Base-by-base conservation (phyloP, 2,329 filamentous ascomycete species). In the Tolypocladium album region DNA sequence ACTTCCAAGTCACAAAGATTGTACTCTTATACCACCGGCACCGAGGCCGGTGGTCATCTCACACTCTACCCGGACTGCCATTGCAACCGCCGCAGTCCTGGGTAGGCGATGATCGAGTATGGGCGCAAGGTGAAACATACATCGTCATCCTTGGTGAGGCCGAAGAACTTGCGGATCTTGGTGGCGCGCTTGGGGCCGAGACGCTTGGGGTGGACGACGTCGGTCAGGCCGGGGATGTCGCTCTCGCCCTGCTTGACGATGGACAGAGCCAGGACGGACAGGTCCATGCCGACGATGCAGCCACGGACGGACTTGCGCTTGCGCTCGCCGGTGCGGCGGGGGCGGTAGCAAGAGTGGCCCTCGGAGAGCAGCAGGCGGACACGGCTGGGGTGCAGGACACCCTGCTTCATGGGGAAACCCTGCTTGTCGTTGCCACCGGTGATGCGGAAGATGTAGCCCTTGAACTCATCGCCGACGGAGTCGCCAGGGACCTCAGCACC, bases 321-420 rank as follows among this genome's bases (percentile, higher is more conserved):
- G 84, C 94, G 91, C 89, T 99, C 94, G 79, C 94, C 94, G 70
- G 88, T 90, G 78, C 94, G 92, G 82, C 94, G 93, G 77, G 93
- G 87, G 77, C 94, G 93, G 88, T 97, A 99, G 90, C 94, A 99
- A 72, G 91, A 94, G 90, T 97, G 94, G 79, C 94, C 94, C 61
- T 96, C 92, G 77, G 88, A 77, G 76, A 99, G 91, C 74, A 99
- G 89, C 70, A 99, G 92, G 71, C 90, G 89, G 82, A 97, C 94
- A 94, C 94, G 94, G 79, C 90, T 94, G 74, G 94, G 92, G 80
- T 96, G 90, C 86, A 99, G 93, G 79, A 96, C 90, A 86, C 94
- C 94, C 88, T 99, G 95, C 92, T 99, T 99, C 94, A 99, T 99
- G 72, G 94, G 94, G 88, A 99, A 99, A 84, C 94, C 94, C 86